Percentiles rank a stretch among this genome's conserved stretches.
Evolutionary conservation across 2,329 filamentous ascomycete species (phyloP).

Genomic region (Pseudocercospora fuligena): DNA sequence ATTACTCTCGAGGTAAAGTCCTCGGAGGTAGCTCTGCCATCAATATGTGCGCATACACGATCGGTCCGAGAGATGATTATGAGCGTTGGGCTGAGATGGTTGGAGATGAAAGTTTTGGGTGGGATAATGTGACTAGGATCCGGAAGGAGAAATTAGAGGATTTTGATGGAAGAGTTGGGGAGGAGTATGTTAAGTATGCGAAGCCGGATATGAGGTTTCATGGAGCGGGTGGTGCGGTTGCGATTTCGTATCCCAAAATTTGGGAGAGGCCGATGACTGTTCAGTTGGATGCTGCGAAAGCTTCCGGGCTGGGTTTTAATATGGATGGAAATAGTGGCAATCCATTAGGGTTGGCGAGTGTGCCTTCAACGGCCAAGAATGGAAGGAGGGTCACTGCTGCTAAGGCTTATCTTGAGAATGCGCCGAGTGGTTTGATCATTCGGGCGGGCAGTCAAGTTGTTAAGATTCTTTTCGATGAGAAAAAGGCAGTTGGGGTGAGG

Average conservation of each 20-base stretch:
- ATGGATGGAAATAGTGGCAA: neutral
- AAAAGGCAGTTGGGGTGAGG: neutral
- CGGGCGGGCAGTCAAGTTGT: neutral
- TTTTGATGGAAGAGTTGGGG: neutral
- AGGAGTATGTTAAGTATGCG: neutral
- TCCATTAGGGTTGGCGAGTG: neutral
- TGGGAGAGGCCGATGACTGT: neutral
- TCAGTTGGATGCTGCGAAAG: neutral
- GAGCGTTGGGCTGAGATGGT: constrained; percentile 64
- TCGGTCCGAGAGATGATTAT: constrained; percentile 65
- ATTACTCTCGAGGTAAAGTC: constrained; percentile 52
- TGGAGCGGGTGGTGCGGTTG: neutral
- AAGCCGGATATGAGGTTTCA: constrained; percentile 1
- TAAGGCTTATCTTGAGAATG: neutral
- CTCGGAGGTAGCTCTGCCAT: constrained; percentile 53
- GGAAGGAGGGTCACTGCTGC: neutral
- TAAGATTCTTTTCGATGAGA: neutral
- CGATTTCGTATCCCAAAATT: neutral
- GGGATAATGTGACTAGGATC: constrained; percentile 51
- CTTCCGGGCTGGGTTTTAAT: neutral
- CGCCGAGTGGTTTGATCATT: neutral
- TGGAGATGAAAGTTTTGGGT: constrained; percentile 61
- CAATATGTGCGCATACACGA: constrained; percentile 55
- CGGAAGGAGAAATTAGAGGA: neutral
- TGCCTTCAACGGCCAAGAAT: neutral